These are phyloP conservation scores for Penicillium malachiteum DNA, from an alignment of 495 filamentous ascomycete species.

Conservation along the genomic window DNA sequence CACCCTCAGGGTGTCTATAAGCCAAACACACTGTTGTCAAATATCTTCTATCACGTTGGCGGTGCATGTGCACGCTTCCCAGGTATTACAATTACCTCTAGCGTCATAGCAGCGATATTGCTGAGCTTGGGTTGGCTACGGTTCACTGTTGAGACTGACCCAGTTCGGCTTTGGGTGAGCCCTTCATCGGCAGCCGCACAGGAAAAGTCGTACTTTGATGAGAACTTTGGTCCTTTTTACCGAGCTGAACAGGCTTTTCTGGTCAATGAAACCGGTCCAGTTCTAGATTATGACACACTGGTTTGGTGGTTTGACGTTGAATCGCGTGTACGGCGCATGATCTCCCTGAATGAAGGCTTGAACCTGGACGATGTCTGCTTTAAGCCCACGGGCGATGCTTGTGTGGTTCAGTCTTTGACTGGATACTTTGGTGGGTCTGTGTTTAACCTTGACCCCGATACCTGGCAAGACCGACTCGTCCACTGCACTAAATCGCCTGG, in stretches of 20 bases:
- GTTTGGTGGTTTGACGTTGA: constrained; percentile 96
- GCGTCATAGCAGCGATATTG: constrained; percentile 66
- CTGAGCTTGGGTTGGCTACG: constrained; percentile 84
- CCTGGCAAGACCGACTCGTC: constrained; percentile 67
- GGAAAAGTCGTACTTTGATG: constrained; percentile 92
- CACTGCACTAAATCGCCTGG: constrained; percentile 76
- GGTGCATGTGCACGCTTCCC: constrained; percentile 79
- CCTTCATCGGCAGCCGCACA: constrained; percentile 85
- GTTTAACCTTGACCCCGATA: constrained; percentile 56
- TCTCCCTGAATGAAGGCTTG: constrained; percentile 59
- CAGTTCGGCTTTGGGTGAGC: constrained; percentile 91
- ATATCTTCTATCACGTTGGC: constrained; percentile 80
- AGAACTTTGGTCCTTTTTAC: constrained; percentile 94
- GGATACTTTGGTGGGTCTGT: constrained; percentile 77
- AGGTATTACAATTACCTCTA: constrained; percentile 71
- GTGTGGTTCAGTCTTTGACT: constrained; percentile 87
- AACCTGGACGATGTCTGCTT: constrained; percentile 85
- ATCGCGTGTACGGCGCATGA: constrained; percentile 64
- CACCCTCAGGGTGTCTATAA: constrained; percentile 66
- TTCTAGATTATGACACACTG: constrained; percentile 83
- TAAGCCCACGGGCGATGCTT: constrained; percentile 85
- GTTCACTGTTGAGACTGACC: constrained; percentile 84
- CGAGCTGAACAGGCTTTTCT: constrained; percentile 91
- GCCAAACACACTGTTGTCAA: constrained; percentile 75
- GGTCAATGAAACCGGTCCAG: constrained; percentile 79